Evolutionary conservation across 2,329 filamentous ascomycete genomes (phyloP), one percentile per base, ranked within the genome.

Genomic region (Monilinia polystroma): DNA sequence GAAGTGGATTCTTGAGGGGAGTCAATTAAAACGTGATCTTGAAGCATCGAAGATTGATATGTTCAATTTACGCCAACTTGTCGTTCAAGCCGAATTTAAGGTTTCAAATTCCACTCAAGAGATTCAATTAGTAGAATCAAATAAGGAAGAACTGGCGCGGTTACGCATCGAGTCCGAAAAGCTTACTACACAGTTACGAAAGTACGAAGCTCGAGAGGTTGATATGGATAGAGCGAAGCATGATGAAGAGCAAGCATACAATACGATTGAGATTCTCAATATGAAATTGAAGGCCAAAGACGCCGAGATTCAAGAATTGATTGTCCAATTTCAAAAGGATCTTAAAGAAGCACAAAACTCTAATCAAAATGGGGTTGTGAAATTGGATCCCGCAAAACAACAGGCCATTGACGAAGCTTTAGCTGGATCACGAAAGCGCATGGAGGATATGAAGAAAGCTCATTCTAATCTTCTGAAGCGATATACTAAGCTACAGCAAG

Each of bases 41-140:
- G 80, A 84, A 41, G 81, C 80, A 49, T 83, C 84, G 1, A 83
- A 81, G 70, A 80, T 81, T 6, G 89, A 93, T 72, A 83, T 83
- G 53, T 84, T 88, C 23, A 86, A 87, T 67, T 80, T 95, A 23
- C 85, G 85, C 58, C 82, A 83, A 69, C 80, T 92, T 5, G 82
- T 94, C 0, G 86, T 89, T 49, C 85, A 87, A 43, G 86, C 85
- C 0, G 91, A 95, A 77, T 85, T 88, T 7, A 85, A 87, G 68
- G 89, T 91, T 73, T 77, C 90, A 43, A 82, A 82, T 64, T 82
- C 84, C 66, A 83, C 86, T 68, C 88, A 92, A 73, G 85, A 86
- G 66, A 80, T 89, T 71, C 83, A 88, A 72, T 84, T 86, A 14
- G 82, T 88, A 45, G 84, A 90, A 73, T 82, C 84, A 20, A 84